A percentile compares a stretch with the other conserved stretches of the same genome.
Evolutionary conservation across 2,329 filamentous ascomycete species (phyloP).

Genomic region (Emergomyces africanus): DNA sequence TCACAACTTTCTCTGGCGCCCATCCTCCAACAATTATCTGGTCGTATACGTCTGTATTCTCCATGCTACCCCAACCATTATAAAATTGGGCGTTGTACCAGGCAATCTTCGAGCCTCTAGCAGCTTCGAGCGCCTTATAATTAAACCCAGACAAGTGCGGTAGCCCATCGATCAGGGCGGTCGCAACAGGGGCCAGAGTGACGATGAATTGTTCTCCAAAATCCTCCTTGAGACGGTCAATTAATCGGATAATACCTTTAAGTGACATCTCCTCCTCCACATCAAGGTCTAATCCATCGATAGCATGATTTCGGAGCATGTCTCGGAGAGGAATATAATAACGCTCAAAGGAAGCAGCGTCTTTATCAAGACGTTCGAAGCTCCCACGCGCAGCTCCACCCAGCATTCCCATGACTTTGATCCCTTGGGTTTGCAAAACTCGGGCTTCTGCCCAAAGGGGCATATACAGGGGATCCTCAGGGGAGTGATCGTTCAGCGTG

Average conservation of each 20-base stretch:
- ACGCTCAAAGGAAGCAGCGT: slow-evolving; percentile 50
- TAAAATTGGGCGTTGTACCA: slow-evolving; percentile 96
- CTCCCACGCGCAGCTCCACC: slow-evolving; percentile 72
- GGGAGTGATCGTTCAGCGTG: slow-evolving; percentile 68
- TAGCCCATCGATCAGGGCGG: slow-evolving; percentile 50
- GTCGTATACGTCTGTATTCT: slow-evolving; percentile 34
- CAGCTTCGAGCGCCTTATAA: slow-evolving; percentile 60
- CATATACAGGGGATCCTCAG: slow-evolving; percentile 52
- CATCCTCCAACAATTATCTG: slow-evolving; percentile 46
- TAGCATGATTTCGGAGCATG: slow-evolving; percentile 46
- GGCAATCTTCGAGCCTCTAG: slow-evolving; percentile 51
- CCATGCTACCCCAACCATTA: slow-evolving; percentile 68
- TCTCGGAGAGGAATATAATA: slow-evolving; percentile 59
- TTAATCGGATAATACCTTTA: slow-evolving; percentile 50
- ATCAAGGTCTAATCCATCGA: slow-evolving; percentile 65
- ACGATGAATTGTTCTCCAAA: slow-evolving; percentile 52
- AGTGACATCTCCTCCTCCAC: slow-evolving; percentile 68
- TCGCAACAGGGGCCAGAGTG: slow-evolving; percentile 69
- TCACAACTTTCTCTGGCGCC: slow-evolving; percentile 58
- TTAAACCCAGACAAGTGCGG: slow-evolving; percentile 64
- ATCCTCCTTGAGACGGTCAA: slow-evolving; percentile 49
- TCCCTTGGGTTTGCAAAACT: slow-evolving; percentile 56
- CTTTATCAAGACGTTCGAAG: slow-evolving; percentile 49
- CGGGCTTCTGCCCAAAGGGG: slow-evolving; percentile 68
- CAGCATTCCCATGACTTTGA: slow-evolving; percentile 76